Evolutionary conservation across 257 asterid genomes (phyloP).

Genomic region (Solanum etuberosum): DNA sequence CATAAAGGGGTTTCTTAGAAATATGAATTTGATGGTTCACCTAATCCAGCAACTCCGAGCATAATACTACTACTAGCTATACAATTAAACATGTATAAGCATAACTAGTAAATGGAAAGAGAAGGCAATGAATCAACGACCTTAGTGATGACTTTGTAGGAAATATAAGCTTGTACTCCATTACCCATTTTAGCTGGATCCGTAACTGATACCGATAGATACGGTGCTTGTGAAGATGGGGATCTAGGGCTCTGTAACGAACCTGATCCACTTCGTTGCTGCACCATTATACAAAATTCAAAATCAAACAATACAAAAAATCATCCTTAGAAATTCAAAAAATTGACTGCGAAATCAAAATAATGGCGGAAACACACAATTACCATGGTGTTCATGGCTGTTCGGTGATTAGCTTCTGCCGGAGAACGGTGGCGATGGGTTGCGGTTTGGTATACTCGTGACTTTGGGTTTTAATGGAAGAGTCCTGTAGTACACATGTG

Average conservation of each 20-base stretch:
- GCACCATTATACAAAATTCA: slow-evolving; percentile 12
- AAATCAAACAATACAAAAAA: neutral
- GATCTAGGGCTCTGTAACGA: slow-evolving; percentile 81
- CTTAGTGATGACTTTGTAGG: slow-evolving; percentile 97
- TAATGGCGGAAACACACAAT: neutral
- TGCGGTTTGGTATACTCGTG: neutral
- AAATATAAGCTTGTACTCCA: slow-evolving; percentile 95
- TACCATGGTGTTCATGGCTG: neutral
- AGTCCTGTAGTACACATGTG: neutral
- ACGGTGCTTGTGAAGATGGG: slow-evolving; percentile 59
- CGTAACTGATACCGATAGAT: slow-evolving; percentile 63
- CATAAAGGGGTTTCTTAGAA: neutral
- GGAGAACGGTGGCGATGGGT: neutral
- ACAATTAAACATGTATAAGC: neutral
- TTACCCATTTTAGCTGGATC: slow-evolving; percentile 99
- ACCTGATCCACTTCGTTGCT: slow-evolving; percentile 74
- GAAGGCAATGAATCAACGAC: slow-evolving; percentile 15
- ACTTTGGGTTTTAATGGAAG: neutral
- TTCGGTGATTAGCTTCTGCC: neutral
- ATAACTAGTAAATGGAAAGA: neutral
- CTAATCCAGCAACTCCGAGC: neutral
- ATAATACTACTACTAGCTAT: neutral
- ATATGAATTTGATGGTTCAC: neutral
- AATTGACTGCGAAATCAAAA: neutral
- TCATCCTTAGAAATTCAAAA: neutral